Evolutionary conservation across 345 rosid species (phyloP).

Genomic region (Carallia pectinifolia): DNA sequence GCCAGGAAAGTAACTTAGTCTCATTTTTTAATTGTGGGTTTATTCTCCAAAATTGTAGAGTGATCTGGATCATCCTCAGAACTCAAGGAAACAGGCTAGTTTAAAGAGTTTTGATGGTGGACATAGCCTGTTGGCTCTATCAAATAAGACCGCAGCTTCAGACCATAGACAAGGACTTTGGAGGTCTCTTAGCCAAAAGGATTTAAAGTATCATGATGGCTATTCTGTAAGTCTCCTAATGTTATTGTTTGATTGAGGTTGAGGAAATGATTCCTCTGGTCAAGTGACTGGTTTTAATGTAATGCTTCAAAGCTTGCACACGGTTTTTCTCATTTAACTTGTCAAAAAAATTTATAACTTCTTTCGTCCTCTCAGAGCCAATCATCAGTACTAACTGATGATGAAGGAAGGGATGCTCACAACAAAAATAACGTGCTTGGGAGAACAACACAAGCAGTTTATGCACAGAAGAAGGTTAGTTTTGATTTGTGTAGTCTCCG

Average conservation of each 20-base stretch:
- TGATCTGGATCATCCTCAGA: conserved; percentile 56
- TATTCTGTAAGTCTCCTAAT: conserved; percentile 64
- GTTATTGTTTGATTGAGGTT: not conserved
- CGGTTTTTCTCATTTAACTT: not conserved
- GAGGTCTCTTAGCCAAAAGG: conserved; percentile 72
- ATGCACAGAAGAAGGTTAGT: conserved; percentile 72
- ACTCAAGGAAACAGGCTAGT: conserved; percentile 36
- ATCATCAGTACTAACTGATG: conserved; percentile 86
- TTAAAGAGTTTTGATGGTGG: conserved; percentile 38
- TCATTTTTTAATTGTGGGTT: not conserved
- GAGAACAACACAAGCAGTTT: conserved; percentile 66
- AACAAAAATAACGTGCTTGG: conserved; percentile 46
- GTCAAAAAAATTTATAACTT: not conserved
- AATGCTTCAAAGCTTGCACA: not conserved
- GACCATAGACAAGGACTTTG: conserved; percentile 48
- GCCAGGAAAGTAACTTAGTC: not conserved
- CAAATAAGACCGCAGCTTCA: conserved; percentile 42
- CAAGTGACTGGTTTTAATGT: conserved; percentile 1
- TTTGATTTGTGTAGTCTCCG: conserved; percentile 12
- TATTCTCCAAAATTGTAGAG: conserved; percentile 49
- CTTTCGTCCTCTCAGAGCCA: conserved; percentile 59
- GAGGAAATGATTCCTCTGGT: not conserved
- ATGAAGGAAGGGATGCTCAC: conserved; percentile 60
- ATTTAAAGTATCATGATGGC: conserved; percentile 65
- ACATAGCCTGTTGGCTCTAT: conserved; percentile 30